These are phyloP conservation scores for Pezicula radicicola DNA, from an alignment of 2,329 filamentous ascomycete species.

Conservation along the genomic window DNA sequence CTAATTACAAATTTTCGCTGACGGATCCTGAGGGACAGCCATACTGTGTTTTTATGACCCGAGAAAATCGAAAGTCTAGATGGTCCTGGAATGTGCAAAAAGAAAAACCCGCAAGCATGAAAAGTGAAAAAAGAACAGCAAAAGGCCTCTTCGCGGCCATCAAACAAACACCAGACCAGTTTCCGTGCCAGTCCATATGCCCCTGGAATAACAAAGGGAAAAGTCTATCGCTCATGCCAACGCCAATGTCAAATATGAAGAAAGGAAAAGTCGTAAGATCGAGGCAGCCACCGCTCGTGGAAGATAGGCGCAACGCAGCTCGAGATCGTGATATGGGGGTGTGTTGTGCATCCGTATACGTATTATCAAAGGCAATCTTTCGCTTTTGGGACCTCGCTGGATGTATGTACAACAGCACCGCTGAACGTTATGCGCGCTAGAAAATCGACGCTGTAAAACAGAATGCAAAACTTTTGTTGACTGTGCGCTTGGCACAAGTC, in stretches of 20 bases:
- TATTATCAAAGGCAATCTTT: constrained; percentile 22
- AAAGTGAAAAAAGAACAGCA: constrained; percentile 23
- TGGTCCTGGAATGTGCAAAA: constrained; percentile 24
- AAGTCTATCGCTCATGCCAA: constrained; percentile 28
- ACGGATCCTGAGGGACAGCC: constrained; percentile 22
- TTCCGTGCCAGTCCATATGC: constrained; percentile 29
- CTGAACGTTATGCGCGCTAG: constrained; percentile 26
- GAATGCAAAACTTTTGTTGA: constrained; percentile 28
- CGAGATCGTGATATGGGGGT: constrained; percentile 26
- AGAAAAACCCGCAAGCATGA: constrained; percentile 24
- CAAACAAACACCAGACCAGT: constrained; percentile 32
- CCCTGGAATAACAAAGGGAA: constrained; percentile 30
- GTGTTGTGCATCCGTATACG: constrained; percentile 17
- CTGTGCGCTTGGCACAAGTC: neutral
- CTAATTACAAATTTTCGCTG: constrained; percentile 33
- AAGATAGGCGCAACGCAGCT: constrained; percentile 28
- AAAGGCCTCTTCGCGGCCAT: constrained; percentile 25
- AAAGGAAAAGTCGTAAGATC: constrained; percentile 31
- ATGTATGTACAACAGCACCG: constrained; percentile 16
- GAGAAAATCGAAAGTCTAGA: constrained; percentile 22
- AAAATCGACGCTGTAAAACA: constrained; percentile 19
- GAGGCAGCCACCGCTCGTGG: constrained; percentile 25
- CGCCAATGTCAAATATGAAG: constrained; percentile 20
- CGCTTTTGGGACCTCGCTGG: constrained; percentile 14
- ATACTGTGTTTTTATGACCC: constrained; percentile 23